phyloP scores from a whole-genome alignment of 805 yeast species.

The Schizosaccharomyces octosporus region DNA sequence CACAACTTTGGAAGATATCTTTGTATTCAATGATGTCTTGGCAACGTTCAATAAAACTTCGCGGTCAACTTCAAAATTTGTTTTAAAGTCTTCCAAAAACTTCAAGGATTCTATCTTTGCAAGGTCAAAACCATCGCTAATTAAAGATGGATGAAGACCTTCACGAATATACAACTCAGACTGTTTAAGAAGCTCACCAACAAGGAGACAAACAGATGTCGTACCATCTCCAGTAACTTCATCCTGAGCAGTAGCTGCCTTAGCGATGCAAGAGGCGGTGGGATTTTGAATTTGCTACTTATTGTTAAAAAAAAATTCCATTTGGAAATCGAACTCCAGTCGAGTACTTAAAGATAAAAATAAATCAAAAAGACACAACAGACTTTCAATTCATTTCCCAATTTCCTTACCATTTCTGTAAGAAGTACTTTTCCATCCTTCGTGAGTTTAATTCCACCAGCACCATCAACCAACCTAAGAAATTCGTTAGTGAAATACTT shows the following conservation, averaged over 20 bases:
- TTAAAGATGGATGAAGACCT: conserved; percentile 86
- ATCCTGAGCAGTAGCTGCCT: conserved; percentile 97
- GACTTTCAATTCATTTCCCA: conserved; percentile 1
- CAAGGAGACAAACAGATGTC: conserved; percentile 78
- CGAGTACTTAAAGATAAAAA: neutral
- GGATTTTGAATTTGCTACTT: conserved; percentile 17
- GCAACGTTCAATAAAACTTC: conserved; percentile 83
- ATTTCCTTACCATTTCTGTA: conserved; percentile 40
- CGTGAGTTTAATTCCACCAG: conserved; percentile 83
- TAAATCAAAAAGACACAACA: neutral
- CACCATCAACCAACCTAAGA: conserved; percentile 57
- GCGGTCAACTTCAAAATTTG: conserved; percentile 37
- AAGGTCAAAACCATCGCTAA: conserved; percentile 82
- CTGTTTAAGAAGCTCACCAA: conserved; percentile 82
- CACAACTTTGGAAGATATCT: conserved; percentile 52
- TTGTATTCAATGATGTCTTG: conserved; percentile 66
- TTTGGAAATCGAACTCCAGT: neutral
- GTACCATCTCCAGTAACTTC: conserved; percentile 99
- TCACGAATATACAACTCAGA: conserved; percentile 78
- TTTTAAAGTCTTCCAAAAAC: conserved; percentile 43
- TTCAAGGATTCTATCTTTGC: conserved; percentile 53
- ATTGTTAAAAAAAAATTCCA: neutral
- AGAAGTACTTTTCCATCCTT: conserved; percentile 89
- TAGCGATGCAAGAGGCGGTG: conserved; percentile 29
- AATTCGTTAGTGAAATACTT: neutral